phyloP scores from a whole-genome alignment of 371 early-diverging fungal species.

The Zychaea mexicana region DNA sequence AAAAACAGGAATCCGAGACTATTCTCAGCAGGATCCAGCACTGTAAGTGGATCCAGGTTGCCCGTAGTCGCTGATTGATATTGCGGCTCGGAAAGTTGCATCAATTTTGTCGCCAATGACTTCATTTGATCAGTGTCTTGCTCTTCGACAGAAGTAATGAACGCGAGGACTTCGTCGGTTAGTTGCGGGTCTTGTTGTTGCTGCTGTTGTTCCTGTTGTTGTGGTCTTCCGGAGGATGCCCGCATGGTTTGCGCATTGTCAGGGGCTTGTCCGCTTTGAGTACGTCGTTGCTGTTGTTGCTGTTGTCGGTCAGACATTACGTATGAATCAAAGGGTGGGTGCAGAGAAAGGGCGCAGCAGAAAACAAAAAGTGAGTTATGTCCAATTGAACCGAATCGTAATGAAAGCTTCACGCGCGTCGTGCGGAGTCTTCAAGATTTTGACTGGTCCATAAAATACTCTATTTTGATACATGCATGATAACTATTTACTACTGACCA shows the following conservation, averaged over 20 bases:
- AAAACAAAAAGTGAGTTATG: too few relatives aligned
- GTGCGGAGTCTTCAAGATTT: too few relatives aligned
- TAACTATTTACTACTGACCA: too few relatives aligned
- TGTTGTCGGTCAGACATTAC: conserved; percentile 1
- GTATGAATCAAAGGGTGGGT: neutral
- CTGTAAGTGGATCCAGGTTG: conserved; percentile 58
- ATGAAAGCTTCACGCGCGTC: too few relatives aligned
- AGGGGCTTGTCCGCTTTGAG: neutral
- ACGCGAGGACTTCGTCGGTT: conserved; percentile 47
- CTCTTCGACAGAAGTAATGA: conserved; percentile 28
- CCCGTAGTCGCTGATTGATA: conserved; percentile 37
- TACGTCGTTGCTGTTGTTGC: neutral
- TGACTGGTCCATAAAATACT: too few relatives aligned
- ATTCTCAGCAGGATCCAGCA: conserved; percentile 52
- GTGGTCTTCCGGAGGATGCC: neutral
- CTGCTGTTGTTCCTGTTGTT: neutral
- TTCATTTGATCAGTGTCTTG: conserved; percentile 5
- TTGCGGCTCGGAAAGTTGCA: conserved; percentile 19
- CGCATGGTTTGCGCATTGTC: neutral
- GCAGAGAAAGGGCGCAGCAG: too few relatives aligned
- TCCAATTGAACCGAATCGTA: too few relatives aligned
- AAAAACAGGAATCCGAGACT: conserved; percentile 65
- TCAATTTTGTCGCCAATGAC: neutral
- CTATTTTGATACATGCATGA: too few relatives aligned
- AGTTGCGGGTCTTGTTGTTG: neutral